Evolutionary conservation across 2,329 filamentous ascomycete species (phyloP).

Genomic region (Penicillium verrucosum): DNA sequence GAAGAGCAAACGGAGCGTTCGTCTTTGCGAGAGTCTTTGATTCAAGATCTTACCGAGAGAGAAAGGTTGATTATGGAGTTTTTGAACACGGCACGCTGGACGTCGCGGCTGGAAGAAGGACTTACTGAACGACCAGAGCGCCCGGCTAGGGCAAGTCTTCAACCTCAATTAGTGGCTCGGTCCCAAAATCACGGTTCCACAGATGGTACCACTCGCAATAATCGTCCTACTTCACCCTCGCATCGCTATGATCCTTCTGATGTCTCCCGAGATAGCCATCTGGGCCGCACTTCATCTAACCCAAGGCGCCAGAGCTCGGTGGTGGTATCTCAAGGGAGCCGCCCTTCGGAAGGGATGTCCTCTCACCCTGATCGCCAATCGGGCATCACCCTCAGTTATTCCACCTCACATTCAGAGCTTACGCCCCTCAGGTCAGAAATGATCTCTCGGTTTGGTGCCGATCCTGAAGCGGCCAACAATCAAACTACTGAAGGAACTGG

Average conservation of each 20-base stretch:
- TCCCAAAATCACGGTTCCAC: slow-evolving; percentile 29
- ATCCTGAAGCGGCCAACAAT: slow-evolving; percentile 23
- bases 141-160: slow-evolving; percentile 27
- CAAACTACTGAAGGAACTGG: slow-evolving; percentile 20
- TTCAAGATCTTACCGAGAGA: slow-evolving; percentile 41
- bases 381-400: slow-evolving; percentile 38
- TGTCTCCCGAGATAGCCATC: slow-evolving; percentile 30
- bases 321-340: slow-evolving; percentile 38
- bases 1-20: slow-evolving; percentile 25
- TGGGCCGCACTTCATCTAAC: slow-evolving; percentile 28
- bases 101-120: slow-evolving; percentile 33
- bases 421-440: slow-evolving; percentile 28
- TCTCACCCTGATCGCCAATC: slow-evolving; percentile 31
- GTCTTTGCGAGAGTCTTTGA: slow-evolving; percentile 35
- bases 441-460: slow-evolving; percentile 16
- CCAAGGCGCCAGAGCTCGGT: slow-evolving; percentile 41
- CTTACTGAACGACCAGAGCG: slow-evolving; percentile 31
- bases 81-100: slow-evolving; percentile 42
- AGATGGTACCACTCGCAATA: slow-evolving; percentile 29
- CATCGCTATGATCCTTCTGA: slow-evolving; percentile 31
- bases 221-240: slow-evolving; percentile 36
- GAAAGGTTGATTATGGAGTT: slow-evolving; percentile 46
- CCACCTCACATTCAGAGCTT: slow-evolving; percentile 41
- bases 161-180: slow-evolving; percentile 28
- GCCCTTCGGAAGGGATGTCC: slow-evolving; percentile 24